Evolutionary conservation across 2,329 filamentous ascomycete genomes (phyloP).

Genomic region (Aspergillus sp.): DNA sequence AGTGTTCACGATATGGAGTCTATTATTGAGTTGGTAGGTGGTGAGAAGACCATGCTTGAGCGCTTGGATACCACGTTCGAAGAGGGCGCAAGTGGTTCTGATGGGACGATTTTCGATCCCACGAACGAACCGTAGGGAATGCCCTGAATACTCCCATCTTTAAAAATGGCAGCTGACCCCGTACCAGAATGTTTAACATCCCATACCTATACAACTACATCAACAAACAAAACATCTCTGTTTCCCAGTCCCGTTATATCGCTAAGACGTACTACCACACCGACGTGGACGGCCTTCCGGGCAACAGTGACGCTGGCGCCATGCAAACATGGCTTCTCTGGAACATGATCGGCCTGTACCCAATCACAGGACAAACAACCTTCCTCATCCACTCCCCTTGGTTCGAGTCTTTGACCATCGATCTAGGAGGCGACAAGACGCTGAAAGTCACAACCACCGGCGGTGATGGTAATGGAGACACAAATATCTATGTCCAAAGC

Average conservation of each 20-base stretch:
- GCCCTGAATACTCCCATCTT: neutral
- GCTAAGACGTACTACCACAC: slow-evolving; percentile 61
- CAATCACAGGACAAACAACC: slow-evolving; percentile 66
- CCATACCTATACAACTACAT: slow-evolving; percentile 71
- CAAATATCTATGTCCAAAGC: slow-evolving; percentile 61
- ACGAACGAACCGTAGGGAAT: slow-evolving; percentile 62
- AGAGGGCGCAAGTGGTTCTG: slow-evolving; percentile 29
- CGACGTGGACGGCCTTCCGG: slow-evolving; percentile 60
- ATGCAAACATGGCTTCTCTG: slow-evolving; percentile 72
- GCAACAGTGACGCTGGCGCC: slow-evolving; percentile 70
- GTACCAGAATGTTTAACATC: slow-evolving; percentile 54
- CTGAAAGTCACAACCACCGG: slow-evolving; percentile 58
- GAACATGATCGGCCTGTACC: slow-evolving; percentile 69
- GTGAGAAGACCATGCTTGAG: slow-evolving; percentile 34
- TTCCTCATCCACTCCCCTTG: slow-evolving; percentile 66
- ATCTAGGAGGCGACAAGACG: slow-evolving; percentile 55
- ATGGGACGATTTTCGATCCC: slow-evolving; percentile 63
- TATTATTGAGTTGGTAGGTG: slow-evolving; percentile 58
- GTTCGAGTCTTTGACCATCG: slow-evolving; percentile 60
- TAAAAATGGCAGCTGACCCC: neutral
- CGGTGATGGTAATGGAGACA: slow-evolving; percentile 45
- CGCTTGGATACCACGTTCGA: slow-evolving; percentile 62
- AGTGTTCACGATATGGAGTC: slow-evolving; percentile 65
- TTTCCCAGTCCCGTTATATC: slow-evolving; percentile 58
- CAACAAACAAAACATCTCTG: slow-evolving; percentile 61